Conservation (phyloP, 768 basidiomycete species). For the Stropharia rugosoannulata region DNA sequence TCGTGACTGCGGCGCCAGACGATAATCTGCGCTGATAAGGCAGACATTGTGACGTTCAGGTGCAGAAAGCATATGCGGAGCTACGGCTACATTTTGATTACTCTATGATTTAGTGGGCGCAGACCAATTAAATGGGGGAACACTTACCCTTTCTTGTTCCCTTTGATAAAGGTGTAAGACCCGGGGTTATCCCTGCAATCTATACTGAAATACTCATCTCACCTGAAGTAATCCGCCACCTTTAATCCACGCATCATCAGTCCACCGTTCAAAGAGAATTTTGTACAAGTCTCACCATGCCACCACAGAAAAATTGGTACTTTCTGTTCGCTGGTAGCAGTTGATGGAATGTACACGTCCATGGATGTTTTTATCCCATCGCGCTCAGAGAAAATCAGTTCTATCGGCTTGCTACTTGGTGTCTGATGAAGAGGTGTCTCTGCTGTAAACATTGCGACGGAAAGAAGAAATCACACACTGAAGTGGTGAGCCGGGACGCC, state of each 20-base stretch:
- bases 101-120: background rate
- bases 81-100: constrained; percentile 16
- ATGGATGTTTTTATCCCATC: constrained; percentile 32
- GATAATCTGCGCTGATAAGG: constrained; percentile 34
- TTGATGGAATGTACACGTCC: constrained; percentile 33
- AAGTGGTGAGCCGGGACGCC: no score
- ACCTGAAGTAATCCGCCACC: constrained; percentile 34
- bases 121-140: background rate
- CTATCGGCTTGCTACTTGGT: constrained; percentile 14
- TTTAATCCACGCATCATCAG: constrained; percentile 1
- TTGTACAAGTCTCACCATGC: constrained; percentile 26
- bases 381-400: constrained; percentile 28
- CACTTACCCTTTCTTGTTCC: constrained; percentile 7
- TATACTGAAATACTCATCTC: background rate
- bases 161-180: background rate
- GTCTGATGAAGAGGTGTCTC: no score
- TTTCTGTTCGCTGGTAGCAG: constrained; percentile 25
- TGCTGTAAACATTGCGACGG: no score
- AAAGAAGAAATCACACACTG: no score
- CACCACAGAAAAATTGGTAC: constrained; percentile 34
- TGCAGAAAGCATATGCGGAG: constrained; percentile 34
- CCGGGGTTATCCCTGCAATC: no score
- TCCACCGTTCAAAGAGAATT: background rate
- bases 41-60: constrained; percentile 30
- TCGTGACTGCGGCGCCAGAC: constrained; percentile 35